Evolutionary conservation across 176 grass and related monocot species (phyloP).

Genomic region (Cocos nucifera): DNA sequence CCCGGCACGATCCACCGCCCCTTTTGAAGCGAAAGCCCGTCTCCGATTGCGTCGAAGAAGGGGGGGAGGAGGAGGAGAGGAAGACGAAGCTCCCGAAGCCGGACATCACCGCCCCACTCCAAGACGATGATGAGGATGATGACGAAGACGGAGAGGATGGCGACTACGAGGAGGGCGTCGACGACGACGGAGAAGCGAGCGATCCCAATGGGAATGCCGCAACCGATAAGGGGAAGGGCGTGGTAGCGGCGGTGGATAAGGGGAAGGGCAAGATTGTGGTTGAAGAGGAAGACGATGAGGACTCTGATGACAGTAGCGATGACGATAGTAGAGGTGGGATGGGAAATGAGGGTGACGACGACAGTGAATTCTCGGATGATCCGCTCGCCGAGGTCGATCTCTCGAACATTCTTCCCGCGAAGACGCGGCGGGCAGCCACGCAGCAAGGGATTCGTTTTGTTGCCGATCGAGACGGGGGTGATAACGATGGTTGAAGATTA

Average conservation of each 20-base stretch:
- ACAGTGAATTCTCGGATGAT: slow-evolving; percentile 49
- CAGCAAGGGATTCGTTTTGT: slow-evolving; percentile 50
- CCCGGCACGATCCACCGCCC: slow-evolving; percentile 3
- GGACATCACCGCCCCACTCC: background rate
- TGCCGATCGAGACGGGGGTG: slow-evolving; percentile 29
- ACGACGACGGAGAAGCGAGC: background rate
- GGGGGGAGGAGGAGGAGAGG: background rate
- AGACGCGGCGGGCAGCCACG: slow-evolving; percentile 46
- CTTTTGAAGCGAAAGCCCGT: slow-evolving; percentile 46
- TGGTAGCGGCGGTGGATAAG: slow-evolving; percentile 35
- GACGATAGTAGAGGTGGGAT: slow-evolving; percentile 5
- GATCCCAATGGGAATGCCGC: no score
- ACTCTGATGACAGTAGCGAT: no score
- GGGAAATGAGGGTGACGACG: slow-evolving; percentile 19
- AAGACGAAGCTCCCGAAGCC: slow-evolving; percentile 24
- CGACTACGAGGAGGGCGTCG: background rate
- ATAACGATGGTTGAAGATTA: slow-evolving; percentile 29
- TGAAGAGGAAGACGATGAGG: slow-evolving; percentile 23
- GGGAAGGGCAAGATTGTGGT: slow-evolving; percentile 70
- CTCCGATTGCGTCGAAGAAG: slow-evolving; percentile 16
- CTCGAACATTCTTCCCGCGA: slow-evolving; percentile 61
- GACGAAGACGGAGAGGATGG: background rate
- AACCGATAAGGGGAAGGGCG: slow-evolving; percentile 26
- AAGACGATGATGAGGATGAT: slow-evolving; percentile 12
- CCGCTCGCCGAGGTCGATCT: slow-evolving; percentile 67